Conservation (phyloP, 495 filamentous ascomycete species). For the Xylaria scruposa region DNA sequence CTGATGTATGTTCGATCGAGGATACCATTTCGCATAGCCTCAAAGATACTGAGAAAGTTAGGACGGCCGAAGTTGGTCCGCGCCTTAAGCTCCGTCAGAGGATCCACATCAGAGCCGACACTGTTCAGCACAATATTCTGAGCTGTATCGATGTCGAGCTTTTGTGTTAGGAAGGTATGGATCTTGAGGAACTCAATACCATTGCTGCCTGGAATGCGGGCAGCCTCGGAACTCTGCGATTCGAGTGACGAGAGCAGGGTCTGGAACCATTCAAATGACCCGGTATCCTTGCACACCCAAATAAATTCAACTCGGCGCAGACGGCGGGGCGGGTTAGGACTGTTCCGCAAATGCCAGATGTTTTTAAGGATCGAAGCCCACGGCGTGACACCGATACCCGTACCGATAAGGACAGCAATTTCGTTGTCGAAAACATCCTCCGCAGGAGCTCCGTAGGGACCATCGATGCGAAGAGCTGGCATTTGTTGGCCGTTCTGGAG, state of each 20-base stretch:
- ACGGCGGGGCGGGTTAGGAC: constrained; percentile 83
- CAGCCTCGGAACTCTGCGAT: constrained; percentile 74
- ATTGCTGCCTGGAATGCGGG: constrained; percentile 64
- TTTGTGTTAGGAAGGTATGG: constrained; percentile 96
- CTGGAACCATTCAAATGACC: constrained; percentile 99
- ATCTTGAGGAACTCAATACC: constrained; percentile 92
- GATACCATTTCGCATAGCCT: constrained; percentile 86
- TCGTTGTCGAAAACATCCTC: constrained; percentile 99
- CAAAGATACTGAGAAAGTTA: constrained; percentile 84
- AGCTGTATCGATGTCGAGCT: constrained; percentile 86
- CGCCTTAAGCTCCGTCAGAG: constrained; percentile 86
- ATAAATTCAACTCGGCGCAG: constrained; percentile 97
- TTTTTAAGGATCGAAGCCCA: constrained; percentile 98
- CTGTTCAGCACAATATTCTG: constrained; percentile 97
- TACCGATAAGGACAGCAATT: constrained; percentile 95
- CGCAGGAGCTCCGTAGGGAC: constrained; percentile 94
- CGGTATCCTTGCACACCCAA: constrained; percentile 97
- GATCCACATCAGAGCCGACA: constrained; percentile 85
- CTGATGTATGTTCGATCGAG: constrained; percentile 81
- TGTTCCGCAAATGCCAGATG: constrained; percentile 93
- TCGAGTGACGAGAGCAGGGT: constrained; percentile 92
- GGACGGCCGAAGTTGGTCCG: constrained; percentile 96
- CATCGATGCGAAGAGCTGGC: constrained; percentile 88
- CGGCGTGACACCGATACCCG: constrained; percentile 96
- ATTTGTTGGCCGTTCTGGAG: constrained; percentile 89